phyloP scores from a whole-genome alignment of 768 basidiomycete species.

The Chlorophyllum brunneum region DNA sequence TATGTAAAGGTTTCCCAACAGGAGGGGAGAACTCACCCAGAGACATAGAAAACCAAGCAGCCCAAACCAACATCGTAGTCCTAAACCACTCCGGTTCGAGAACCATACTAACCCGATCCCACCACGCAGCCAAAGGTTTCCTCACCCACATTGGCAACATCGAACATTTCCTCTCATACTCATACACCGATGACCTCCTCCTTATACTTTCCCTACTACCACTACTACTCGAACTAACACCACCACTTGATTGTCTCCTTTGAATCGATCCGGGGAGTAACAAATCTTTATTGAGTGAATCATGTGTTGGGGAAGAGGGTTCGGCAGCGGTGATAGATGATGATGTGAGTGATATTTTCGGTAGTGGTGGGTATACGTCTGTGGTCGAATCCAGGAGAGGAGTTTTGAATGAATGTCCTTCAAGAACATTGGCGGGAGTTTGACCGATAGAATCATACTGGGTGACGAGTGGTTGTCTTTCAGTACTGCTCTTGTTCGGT shows the following conservation, averaged over 20 bases:
- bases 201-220: slow-evolving; percentile 18
- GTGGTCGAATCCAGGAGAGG: not conserved
- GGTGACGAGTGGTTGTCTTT: slow-evolving; percentile 5
- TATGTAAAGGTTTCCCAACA: not conserved
- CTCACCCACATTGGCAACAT: slow-evolving; percentile 51
- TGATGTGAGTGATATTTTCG: too few relatives aligned
- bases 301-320: too few relatives aligned
- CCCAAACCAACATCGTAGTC: slow-evolving; percentile 80
- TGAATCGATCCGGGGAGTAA: too few relatives aligned
- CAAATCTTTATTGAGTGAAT: too few relatives aligned
- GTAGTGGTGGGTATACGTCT: too few relatives aligned
- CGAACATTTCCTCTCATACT: slow-evolving; percentile 35
- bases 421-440: not conserved
- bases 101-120: slow-evolving; percentile 64
- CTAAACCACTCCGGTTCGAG: slow-evolving; percentile 71
- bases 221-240: too few relatives aligned
- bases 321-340: too few relatives aligned
- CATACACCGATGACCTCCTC: slow-evolving; percentile 41
- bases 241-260: too few relatives aligned
- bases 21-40: slow-evolving; percentile 48
- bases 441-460: slow-evolving; percentile 6
- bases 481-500: slow-evolving; percentile 4
- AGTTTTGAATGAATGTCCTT: slow-evolving; percentile 7
- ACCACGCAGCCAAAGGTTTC: slow-evolving; percentile 64
- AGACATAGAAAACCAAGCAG: slow-evolving; percentile 70